Base-by-base conservation (phyloP, 345 rosid genomes). In the Populus euphratica region DNA sequence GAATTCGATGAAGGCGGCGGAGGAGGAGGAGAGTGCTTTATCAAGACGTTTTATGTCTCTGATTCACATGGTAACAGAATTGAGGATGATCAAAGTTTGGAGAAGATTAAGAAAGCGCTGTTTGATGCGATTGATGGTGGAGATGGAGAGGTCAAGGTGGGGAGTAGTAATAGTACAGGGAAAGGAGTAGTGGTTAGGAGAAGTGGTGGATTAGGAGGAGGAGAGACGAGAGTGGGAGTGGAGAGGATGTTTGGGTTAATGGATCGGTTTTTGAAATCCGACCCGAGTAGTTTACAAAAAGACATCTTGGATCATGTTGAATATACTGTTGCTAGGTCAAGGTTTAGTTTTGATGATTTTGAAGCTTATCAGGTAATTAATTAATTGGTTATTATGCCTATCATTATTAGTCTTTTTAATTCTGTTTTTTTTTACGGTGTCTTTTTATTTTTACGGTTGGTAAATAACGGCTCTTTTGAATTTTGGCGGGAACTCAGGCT, bases 261-360 rank as follows among this genome's bases (percentile, higher is more conserved):
- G 89, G 89, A 86, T 75, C 80, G 75, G 39, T 86, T 86, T 62
- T 36, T 82, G 78, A 81, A 74, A 73, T 84, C 84, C 44, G 89
- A 86, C 56, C 86, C 87, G 20, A 61, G 75, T 41, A 80, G 78
- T 64, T 47, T 86, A 16, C 89, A 86, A 43, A 84, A 84, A 72
- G 86, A 84, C 67, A 84, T 86, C 71, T 61, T 86, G 49, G 77
- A 81, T 72, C 89, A 86, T 29, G 87, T 86, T 31, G 89, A 84
- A 76, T 84, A 80, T 67, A 82, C 83, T 2, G 86, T 86, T 71
- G 89, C 89, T 18, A 74, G 86, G 69, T 84, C 89, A 8, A 79
- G 86, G 21, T 86, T 82, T 63, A 84, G 73, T 73, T 86, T 86
- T 23, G 89, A 86, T 74, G 87, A 86, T 75, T 86, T 86, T 77